Evolutionary conservation across 768 basidiomycete species (phyloP), one percentile per base, ranked within the genome.

Genomic region (Tulasnella sp.): DNA sequence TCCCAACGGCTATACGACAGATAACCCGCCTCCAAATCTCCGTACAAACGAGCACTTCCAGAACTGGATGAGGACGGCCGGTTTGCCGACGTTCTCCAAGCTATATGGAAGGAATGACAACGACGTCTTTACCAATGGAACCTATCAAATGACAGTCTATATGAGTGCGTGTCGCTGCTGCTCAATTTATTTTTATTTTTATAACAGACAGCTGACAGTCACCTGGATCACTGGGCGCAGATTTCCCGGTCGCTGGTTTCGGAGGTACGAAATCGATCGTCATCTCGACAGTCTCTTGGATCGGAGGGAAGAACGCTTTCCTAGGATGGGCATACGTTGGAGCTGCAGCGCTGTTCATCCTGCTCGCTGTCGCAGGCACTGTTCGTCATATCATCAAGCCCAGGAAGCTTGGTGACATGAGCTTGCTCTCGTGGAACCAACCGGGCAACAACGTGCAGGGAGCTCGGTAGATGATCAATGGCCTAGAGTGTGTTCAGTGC

Each of bases 61-160:
- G 72, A 93, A 94, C 68, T 99, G 96, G 96, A 99, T 99, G 96
- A 81, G 94, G 60, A 96, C 93, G 1, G 91, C 96, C 0, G 96
- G 94, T 11, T 71, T 98, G 49, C 96, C 96, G 8, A 97, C 94
- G 4, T 99, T 99, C 71, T 84, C 91, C 30, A 98, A 99, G 73
- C 74, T 99, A 21, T 97, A 87, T 67, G 92, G 86, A 15, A 78
- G 94, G 63, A 98, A 97, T 68, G 93, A 98, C 66, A 70, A 80
- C 27, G 77, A 85, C 52, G 74, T 71, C 22, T 80, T 99, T 76
- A 65, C 66, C 19, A 76, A 81, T 55, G 96, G 92, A 7, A 75
- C 71, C 29, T 98, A 98, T 69, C 73, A 78, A 62, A 79, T 98
- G 58, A 72, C 76, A 25, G 78, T 92, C 60, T 81, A 81, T 64